Base-by-base conservation (phyloP, 495 filamentous ascomycete genomes). In the Pseudevernia furfuracea region DNA sequence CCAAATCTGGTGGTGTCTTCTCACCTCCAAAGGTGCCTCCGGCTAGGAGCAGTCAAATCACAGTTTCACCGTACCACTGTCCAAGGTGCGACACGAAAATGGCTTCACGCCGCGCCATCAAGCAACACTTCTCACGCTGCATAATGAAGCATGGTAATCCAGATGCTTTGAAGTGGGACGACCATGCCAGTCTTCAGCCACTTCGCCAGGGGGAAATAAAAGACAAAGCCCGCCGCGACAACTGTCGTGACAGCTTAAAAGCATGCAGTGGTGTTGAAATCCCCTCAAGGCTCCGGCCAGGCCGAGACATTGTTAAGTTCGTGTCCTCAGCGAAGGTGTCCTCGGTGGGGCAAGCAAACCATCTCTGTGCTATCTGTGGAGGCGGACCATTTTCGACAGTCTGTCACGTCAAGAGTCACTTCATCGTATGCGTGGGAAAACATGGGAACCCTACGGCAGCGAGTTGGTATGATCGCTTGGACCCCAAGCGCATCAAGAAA, bases 31-130 rank as follows among this genome's bases (percentile, higher is more conserved):
- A 46, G 43, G 5, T n/a, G 21, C 21, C 19, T 10, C 21, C 43
- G 3, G 21, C 8, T 4, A 46, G 43, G 7, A n/a, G 23, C 19
- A n/a, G 21, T 46, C 43, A 9, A 23, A n/a, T 9, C 7, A 46
- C 1, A 10, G 19, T n/a, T 21, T n/a, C 43, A 46, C 19, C 19
- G 21, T 46, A n/a, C 23, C 43, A n/a, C 43, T 46, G 43, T 7
- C 43, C 43, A 23, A n/a, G 43, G n/a, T 23, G n/a, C 4, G n/a
- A 23, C 44, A 4, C 3, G 1, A 25, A 9, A 25, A 12, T 48
- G 1, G 1, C n/a, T 23, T 1, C 2, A 4, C n/a, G n/a, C n/a
- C 0, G 2, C 3, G 9, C 0, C 2, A 4, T 48, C n/a, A 48
- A 48, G 9, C 1, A 4, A 1, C n/a, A 12, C 25, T 48, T 48